Evolutionary conservation across 2,329 filamentous ascomycete genomes (phyloP), one percentile per base, ranked within the genome.

Genomic region (Pseudogymnoascus sp.): DNA sequence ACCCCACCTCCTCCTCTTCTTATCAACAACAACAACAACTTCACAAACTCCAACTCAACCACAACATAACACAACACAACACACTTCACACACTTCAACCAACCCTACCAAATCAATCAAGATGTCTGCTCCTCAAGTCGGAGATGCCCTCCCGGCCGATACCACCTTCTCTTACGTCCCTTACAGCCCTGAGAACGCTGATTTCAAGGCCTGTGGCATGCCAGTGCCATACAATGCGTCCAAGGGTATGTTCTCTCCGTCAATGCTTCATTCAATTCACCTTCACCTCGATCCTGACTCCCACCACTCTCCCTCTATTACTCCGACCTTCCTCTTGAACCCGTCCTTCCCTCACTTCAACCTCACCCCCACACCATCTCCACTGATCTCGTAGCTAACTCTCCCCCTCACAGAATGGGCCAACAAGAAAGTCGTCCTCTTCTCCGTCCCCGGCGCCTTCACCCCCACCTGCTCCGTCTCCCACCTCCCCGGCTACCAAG

Each of bases 81-180:
- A 54, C 25, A 51, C 21, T n/a, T 31, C 25, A 43, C 31, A 31
- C n/a, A 19, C 48, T 14, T 54, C 48, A 54, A 2, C 10, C 48
- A 54, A 54, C 13, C 45, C 48, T 16, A 54, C 48, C 34, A 64
- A 36, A n/a, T 5, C 51, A n/a, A 62, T 39, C 62, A 83, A 84
- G 82, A 72, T 88, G 79, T 83, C 83, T 61, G 57, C 57, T 76
- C 84, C 95, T 77, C 87, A 93, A 77, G 83, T 84, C 75, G 93
- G 93, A 74, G 91, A 96, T 77, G 80, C 81, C 75, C 93, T 98
- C 83, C 93, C 93, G 70, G 80, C 86, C 71, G 89, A 84, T 71
- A 88, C 96, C 67, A 81, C 82, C 77, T 97, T 97, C 83, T 89
- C 86, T 73, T 95, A 93, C 83, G 85, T 95, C 70, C 88, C 90